A percentile compares a stretch with the other conserved stretches of the same genome.
phyloP scores from a whole-genome alignment of 352 stramenopile species.

The Peronospora belbahrii region DNA sequence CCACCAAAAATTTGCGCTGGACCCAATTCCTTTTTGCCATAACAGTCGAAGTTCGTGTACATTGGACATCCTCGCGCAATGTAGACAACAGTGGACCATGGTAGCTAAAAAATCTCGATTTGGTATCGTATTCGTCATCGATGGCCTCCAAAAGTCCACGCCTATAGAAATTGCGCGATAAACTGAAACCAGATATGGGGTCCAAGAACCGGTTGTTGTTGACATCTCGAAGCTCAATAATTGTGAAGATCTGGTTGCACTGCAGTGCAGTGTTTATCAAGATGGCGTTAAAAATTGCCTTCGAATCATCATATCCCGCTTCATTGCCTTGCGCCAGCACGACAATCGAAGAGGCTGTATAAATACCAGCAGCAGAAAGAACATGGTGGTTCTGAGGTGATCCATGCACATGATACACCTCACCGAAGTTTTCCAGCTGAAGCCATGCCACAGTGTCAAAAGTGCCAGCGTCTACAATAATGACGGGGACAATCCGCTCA shows the following conservation, averaged over 20 bases:
- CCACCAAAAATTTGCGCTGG: conserved; percentile 28
- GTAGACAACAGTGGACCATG: conserved; percentile 10
- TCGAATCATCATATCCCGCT: conserved; percentile 70
- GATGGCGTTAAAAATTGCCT: conserved; percentile 83
- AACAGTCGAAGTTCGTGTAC: conserved; percentile 24
- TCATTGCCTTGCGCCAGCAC: conserved; percentile 72
- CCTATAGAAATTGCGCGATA: conserved; percentile 10
- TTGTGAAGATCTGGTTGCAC: conserved; percentile 67
- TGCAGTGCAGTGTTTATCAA: conserved; percentile 67
- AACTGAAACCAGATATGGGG: conserved; percentile 56
- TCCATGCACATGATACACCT: conserved; percentile 75
- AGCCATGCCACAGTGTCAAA: conserved; percentile 69
- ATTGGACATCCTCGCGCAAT: conserved; percentile 16
- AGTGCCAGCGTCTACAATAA: conserved; percentile 63
- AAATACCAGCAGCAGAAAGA: conserved; percentile 66
- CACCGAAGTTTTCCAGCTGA: conserved; percentile 50
- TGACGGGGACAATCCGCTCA: conserved; percentile 49
- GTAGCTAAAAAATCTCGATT: conserved; percentile 18
- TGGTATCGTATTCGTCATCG: conserved; percentile 21
- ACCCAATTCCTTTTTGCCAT: conserved; percentile 36
- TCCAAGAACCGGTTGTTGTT: conserved; percentile 83
- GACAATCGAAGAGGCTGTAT: conserved; percentile 71
- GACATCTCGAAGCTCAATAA: conserved; percentile 79
- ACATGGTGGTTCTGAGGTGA: conserved; percentile 68
- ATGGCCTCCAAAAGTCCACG: conserved; percentile 11